Base-by-base conservation (phyloP, 768 basidiomycete genomes). In the Boletus tomentosulus region DNA sequence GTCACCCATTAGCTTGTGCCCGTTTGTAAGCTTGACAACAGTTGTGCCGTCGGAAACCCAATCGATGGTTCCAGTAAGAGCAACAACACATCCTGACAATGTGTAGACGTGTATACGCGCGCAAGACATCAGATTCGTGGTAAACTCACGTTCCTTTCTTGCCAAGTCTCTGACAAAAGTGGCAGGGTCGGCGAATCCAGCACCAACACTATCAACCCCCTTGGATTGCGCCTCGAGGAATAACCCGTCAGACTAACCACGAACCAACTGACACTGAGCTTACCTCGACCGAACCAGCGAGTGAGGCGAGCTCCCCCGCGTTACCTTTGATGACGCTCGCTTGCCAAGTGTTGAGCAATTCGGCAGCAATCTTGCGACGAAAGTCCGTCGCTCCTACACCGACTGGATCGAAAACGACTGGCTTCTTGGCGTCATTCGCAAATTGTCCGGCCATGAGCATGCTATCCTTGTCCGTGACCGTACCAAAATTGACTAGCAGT, bases 281-380 rank as follows among this genome's bases (percentile, higher is more conserved):
- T 43, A 89, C 93, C 76, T 95, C 95, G 13, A 68, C 68, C 0
- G 88, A 89, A n/a, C 85, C 79, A 2, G 85, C 81, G 10, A 96
- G 67, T 0, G 87, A 80, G 0, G 85, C 92, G 22, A 98, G 83
- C 72, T 98, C 95, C 15, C 82, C 90, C 0, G 92, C 88, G 64
- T 98, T 97, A 4, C 94, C 94, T 71, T 98, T 98, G 71, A 98
- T 94, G 22, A 96, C 88, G 16, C 87, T 86, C 11, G 87, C 84
- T 69, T 95, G 92, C 83, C 88, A 96, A 24, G 74, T 71, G 54
- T 86, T 74, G 19, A 96, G 71, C 12, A 96, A 76, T 51, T 83
- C 90, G 84, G 66, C 46, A 15, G 62, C 59, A 12, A 76, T 78
- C 10, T 74, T 73, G 58, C 83, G 83, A 46, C 94, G 79, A 66